Conservation (phyloP, 805 yeast species). For the Lipomyces starkeyi region DNA sequence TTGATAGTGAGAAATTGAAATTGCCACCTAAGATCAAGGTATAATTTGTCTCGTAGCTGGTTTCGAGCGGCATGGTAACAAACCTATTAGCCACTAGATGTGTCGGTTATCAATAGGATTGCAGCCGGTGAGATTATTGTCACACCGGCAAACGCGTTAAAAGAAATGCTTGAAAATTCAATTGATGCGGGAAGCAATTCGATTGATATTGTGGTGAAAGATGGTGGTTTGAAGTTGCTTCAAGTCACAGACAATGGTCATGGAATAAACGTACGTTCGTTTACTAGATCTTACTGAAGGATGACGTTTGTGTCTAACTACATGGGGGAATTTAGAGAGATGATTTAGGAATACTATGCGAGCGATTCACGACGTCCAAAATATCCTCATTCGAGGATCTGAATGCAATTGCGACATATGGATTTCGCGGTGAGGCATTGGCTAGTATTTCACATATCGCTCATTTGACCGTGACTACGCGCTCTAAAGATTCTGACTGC, state of each 20-base stretch:
- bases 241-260: conserved; percentile 89
- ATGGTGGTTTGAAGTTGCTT: conserved; percentile 86
- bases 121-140: conserved; percentile 98
- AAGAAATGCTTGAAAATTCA: conserved; percentile 90
- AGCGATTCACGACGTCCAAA: conserved; percentile 92
- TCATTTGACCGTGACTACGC: conserved; percentile 78
- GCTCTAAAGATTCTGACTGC: conserved; percentile 61
- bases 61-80: neutral
- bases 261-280: conserved; percentile 59
- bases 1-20: neutral
- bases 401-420: conserved; percentile 73
- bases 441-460: conserved; percentile 93
- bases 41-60: neutral
- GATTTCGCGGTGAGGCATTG: conserved; percentile 95
- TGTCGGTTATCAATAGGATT: conserved; percentile 79
- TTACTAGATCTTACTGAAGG: neutral
- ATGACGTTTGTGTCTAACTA: conserved; percentile 2
- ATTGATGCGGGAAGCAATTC: conserved; percentile 81
- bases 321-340: conserved; percentile 50
- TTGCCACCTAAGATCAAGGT: conserved; percentile 32
- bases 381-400: conserved; percentile 76
- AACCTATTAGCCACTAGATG: conserved; percentile 58
- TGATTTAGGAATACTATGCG: conserved; percentile 82
- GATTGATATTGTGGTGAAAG: conserved; percentile 82
- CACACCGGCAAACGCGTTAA: conserved; percentile 92